A percentile compares a stretch with the other conserved stretches of the same genome.
Conservation (phyloP, 805 yeast genomes). For the Clavispora vitiphila region DNA sequence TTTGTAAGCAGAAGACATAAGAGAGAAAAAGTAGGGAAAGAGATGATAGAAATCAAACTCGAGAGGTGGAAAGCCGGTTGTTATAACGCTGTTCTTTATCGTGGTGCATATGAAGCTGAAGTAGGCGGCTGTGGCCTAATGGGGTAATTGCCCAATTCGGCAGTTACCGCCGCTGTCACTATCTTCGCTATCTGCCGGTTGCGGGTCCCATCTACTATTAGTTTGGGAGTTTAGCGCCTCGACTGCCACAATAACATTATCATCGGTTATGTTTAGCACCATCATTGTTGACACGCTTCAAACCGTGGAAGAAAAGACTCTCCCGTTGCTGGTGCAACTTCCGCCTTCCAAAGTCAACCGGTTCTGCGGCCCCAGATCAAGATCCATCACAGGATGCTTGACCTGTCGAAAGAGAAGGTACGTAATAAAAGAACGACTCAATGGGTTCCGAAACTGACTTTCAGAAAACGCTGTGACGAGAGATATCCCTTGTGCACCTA, state of each 20-base stretch:
- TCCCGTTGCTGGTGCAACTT: conserved; percentile 10
- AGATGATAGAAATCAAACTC: not conserved
- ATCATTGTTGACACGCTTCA: conserved; percentile 8
- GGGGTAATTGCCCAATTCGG: not conserved
- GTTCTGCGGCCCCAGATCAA: conserved; percentile 13
- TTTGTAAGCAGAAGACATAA: conserved; percentile 5
- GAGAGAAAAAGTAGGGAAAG: not conserved
- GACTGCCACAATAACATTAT: too few species aligned
- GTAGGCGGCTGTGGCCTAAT: not conserved
- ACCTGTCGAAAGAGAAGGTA: conserved; percentile 16
- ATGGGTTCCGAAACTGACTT: conserved; percentile 5
- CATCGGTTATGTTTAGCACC: conserved; percentile 17
- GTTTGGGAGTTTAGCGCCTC: not conserved
- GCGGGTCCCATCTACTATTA: not conserved
- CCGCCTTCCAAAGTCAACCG: conserved; percentile 5
- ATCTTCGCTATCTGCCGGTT: not conserved
- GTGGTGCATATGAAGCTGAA: not conserved
- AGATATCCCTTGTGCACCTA: conserved; percentile 10
- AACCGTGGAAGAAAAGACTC: conserved; percentile 5
- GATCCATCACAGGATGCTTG: conserved; percentile 14
- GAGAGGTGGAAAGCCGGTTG: not conserved
- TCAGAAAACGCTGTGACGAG: conserved; percentile 17
- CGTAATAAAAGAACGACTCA: conserved; percentile 1
- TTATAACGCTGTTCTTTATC: not conserved
- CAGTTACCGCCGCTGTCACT: not conserved